Base-by-base conservation (phyloP, 2,329 filamentous ascomycete genomes). In the Colletotrichum sansevieriae region DNA sequence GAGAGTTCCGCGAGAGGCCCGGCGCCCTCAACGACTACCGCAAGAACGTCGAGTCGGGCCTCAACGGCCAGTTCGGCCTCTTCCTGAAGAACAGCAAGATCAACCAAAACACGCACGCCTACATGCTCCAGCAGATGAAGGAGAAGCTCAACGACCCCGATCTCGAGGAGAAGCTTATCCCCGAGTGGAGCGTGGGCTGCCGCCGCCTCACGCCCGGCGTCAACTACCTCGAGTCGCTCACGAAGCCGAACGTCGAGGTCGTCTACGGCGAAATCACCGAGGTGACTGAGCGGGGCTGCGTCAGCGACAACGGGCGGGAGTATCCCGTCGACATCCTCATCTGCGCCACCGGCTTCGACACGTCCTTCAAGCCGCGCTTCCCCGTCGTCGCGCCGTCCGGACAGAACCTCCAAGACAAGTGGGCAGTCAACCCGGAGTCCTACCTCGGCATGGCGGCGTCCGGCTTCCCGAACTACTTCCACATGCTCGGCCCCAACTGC, bases 31-130 rank as follows among this genome's bases (percentile, higher is more conserved):
- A 77, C 35, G 76, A 78, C 4, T 82, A 83, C 72, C 80, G 80
- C 58, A 84, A 83, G 71, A 73, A 76, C 37, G 77, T 85, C 56
- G 83, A 85, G 70, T 77, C 77, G 7, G 81, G 81, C 5, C 75
- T 84, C 18, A 85, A 84, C 65, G 79, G 78, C 51, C 79, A 82
- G 68, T 85, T 85, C 71, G 80, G 80, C 51, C 78, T 83, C 63
- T 84, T 85, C 71, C 76, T 84, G 41, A 83, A 82, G 68, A 72
- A 77, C 44, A 78, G 78, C 75, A 70, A 78, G 62, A 75, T 77
- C 66, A 83, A 81, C 74, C 75, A 74, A 61, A 77, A 81, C 35
- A 83, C 78, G 11, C 79, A 78, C 70, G 74, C 74, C 22, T 79
- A 82, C 69, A 81, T 85, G 76, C 66, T 74, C 6, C 57, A 74